phyloP scores from a whole-genome alignment of 305 asterid species.

The Striga hermonthica region DNA sequence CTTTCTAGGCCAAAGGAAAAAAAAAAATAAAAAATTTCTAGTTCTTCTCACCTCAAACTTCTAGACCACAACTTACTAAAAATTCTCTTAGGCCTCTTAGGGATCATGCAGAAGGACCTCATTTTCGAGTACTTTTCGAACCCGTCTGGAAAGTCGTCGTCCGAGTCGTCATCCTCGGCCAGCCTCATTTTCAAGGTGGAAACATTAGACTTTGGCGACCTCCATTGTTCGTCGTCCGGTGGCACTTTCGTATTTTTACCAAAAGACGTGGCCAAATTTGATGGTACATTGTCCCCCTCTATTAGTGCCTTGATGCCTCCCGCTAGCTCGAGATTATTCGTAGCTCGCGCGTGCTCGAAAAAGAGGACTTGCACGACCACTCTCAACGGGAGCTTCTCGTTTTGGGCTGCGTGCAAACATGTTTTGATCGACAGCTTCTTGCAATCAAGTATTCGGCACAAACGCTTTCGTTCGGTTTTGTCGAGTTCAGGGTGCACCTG shows the following conservation, averaged over 20 bases:
- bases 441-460: conserved; percentile 75
- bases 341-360: conserved; percentile 54
- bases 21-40: conserved; percentile 31
- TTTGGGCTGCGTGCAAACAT: conserved; percentile 90
- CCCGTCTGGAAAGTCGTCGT: conserved; percentile 35
- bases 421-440: conserved; percentile 75
- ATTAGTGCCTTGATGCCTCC: conserved; percentile 37
- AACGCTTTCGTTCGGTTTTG: conserved; percentile 71
- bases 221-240: conserved; percentile 60
- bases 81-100: conserved; percentile 58
- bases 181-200: conserved; percentile 79
- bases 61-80: conserved; percentile 81
- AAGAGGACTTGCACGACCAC: conserved; percentile 95
- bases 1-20: not conserved
- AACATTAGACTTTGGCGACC: conserved; percentile 60
- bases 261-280: conserved; percentile 41
- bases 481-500: conserved; percentile 77
- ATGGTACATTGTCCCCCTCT: conserved; percentile 39
- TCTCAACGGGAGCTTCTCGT: conserved; percentile 81
- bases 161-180: conserved; percentile 47
- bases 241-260: conserved; percentile 36
- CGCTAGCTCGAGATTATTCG: not conserved
- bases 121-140: conserved; percentile 43
- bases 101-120: conserved; percentile 44
- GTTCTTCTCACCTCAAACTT: conserved; percentile 48